Evolutionary conservation across 1,139 yeast species (phyloP).

Genomic region (Debaryomycetaceae sp.): DNA sequence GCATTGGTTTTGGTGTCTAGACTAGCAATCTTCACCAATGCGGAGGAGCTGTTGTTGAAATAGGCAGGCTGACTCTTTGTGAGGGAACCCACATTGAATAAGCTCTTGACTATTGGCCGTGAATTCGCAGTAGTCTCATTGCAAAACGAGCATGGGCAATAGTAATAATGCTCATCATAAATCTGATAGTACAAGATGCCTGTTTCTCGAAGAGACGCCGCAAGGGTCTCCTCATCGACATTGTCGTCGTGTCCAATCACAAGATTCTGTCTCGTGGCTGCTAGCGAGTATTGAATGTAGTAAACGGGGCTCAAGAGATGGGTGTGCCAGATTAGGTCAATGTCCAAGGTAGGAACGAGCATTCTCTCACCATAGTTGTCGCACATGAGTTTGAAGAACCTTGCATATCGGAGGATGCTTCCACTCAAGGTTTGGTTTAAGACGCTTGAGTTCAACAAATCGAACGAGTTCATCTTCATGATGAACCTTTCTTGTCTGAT

Average conservation of each 20-base stretch:
- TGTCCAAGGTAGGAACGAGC: constrained; percentile 35
- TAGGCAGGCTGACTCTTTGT: too few species aligned
- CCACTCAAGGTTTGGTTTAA: constrained; percentile 18
- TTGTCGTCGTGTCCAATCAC: constrained; percentile 8
- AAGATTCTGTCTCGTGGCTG: constrained; percentile 1
- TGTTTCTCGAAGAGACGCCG: constrained; percentile 5
- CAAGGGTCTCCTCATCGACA: constrained; percentile 4
- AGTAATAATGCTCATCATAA: constrained; percentile 6
- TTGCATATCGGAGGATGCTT: constrained; percentile 19
- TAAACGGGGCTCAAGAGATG: constrained; percentile 26
- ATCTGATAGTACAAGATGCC: constrained; percentile 3
- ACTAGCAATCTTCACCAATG: constrained; percentile 3
- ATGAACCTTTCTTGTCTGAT: constrained; percentile 28
- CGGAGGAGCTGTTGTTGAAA: constrained; percentile 3
- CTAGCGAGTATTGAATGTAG: constrained; percentile 16
- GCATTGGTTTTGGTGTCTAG: constrained; percentile 4
- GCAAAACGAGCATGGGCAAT: constrained; percentile 8
- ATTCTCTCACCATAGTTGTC: constrained; percentile 10
- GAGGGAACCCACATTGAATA: constrained; percentile 1
- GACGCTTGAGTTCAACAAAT: constrained; percentile 24
- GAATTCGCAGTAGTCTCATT: constrained; percentile 3
- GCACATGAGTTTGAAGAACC: constrained; percentile 19
- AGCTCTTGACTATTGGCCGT: constrained; percentile 6
- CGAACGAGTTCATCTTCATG: constrained; percentile 23
- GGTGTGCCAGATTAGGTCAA: constrained; percentile 39